phyloP scores from a whole-genome alignment of 495 filamentous ascomycete species.

The Podospora pseudoanserina region DNA sequence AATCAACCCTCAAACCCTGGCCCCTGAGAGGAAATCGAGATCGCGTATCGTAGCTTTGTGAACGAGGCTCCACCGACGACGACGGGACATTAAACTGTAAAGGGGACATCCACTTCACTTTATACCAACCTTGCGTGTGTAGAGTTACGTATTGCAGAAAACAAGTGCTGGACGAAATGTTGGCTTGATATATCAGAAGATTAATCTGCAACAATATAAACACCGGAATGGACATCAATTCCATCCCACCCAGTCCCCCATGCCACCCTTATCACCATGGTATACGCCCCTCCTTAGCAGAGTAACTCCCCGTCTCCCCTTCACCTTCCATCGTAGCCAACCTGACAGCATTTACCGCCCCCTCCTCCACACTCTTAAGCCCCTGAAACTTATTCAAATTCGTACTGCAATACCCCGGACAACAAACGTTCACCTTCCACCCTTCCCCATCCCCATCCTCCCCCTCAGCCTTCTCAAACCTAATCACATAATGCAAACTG shows the following conservation, averaged over 20 bases:
- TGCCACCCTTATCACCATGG: conserved; percentile 13
- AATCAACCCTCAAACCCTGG: not conserved
- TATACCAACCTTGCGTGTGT: too few species aligned
- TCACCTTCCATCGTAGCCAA: conserved; percentile 25
- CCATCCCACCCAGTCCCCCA: too few species aligned
- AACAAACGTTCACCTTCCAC: conserved; percentile 30
- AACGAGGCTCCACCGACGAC: not conserved
- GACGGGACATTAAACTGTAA: not conserved
- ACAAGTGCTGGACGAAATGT: too few species aligned
- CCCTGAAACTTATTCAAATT: conserved; percentile 17
- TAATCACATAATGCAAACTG: conserved; percentile 14
- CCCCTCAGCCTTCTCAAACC: conserved; percentile 14
- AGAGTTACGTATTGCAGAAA: too few species aligned
- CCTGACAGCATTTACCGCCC: conserved; percentile 20
- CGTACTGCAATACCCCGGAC: conserved; percentile 26
- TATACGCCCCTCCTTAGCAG: conserved; percentile 13
- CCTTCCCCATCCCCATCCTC: conserved; percentile 25
- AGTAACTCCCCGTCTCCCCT: conserved; percentile 22
- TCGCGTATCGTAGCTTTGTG: not conserved
- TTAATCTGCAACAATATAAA: too few species aligned
- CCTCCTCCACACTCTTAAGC: conserved; percentile 4
- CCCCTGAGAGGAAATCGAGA: not conserved
- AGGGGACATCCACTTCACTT: not conserved
- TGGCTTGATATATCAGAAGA: too few species aligned
- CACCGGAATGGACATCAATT: too few species aligned